Base-by-base conservation (phyloP, 352 stramenopile species). In the Achlya hypogyna region DNA sequence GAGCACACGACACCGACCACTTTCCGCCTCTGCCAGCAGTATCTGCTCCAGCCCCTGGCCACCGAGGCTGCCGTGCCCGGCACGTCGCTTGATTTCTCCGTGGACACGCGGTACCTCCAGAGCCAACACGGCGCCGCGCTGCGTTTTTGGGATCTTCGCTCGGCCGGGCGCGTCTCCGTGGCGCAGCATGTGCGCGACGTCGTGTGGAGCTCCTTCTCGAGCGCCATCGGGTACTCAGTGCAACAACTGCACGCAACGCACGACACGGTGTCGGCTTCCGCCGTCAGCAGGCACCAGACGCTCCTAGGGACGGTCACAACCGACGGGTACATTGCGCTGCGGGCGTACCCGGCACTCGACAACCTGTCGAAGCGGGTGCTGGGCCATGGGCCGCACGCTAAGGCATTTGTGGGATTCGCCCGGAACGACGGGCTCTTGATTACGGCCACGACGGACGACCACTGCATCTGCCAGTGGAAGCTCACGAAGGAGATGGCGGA, bases 401-500 rank as follows among this genome's bases (percentile, higher is more conserved):
- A 45, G 23, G 45, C 53, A 1, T 69, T 10, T 29, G 70, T 67
- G 5, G 72, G 75, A 0, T 91, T 91, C 67, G 81, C 84, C 9
- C 71, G 89, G 2, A 78, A 87, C 51, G 84, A 88, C 49, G 79
- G 72, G 38, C 35, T 89, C 14, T 58, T 78, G 6, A 40, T 93
- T 14, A 82, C 82, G 0, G 76, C 78, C 8, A 78, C 76, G 47
- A 75, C 74, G 40, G 43, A 63, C 18, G 73, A 80, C 10, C 14
- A 76, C 31, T 77, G 78, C 10, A 78, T 91, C 42, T 91, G 81
- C 53, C 84, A 91, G 51, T 93, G 82, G 82, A 69, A 72, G 20
- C 59, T 89, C n/a, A 73, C 75, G 27, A 80, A 83, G 18, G 78
- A 86, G 32, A 66, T 76, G 6, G 52, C 43, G 9, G 79, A 86